phyloP scores from a whole-genome alignment of 2,329 filamentous ascomycete species.

The Canariomyces notabilis region DNA sequence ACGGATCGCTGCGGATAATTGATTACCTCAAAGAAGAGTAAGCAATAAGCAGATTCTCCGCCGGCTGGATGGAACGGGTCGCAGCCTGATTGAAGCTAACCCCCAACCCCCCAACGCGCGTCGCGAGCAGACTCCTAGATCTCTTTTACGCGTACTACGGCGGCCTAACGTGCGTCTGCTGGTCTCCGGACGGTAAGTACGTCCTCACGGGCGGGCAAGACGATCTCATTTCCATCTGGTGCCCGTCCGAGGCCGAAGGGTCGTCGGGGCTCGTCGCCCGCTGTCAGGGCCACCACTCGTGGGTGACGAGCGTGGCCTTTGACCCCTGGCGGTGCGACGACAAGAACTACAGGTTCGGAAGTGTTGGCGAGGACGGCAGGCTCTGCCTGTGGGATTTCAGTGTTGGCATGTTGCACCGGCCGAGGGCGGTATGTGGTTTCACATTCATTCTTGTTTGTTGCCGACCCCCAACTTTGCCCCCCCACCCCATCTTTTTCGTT shows the following conservation, averaged over 20 bases:
- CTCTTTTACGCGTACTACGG: conserved; percentile 91
- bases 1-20: conserved; percentile 82
- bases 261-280: conserved; percentile 72
- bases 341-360: conserved; percentile 90
- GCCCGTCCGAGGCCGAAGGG: conserved; percentile 59
- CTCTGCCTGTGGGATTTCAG: conserved; percentile 96
- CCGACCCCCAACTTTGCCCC: not conserved
- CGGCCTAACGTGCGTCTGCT: conserved; percentile 86
- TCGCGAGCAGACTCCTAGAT: conserved; percentile 64
- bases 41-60: conserved; percentile 27
- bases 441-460: conserved; percentile 5
- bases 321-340: conserved; percentile 97
- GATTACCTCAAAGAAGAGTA: conserved; percentile 89
- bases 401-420: conserved; percentile 90
- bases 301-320: conserved; percentile 90
- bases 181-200: conserved; percentile 96
- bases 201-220: conserved; percentile 93
- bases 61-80: too few relatives aligned
- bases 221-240: conserved; percentile 95
- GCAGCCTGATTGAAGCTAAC: too few relatives aligned
- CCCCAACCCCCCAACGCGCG: not conserved
- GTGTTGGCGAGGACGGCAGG: conserved; percentile 88
- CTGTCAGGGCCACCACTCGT: conserved; percentile 92
- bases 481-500: not conserved
- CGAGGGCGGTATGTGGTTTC: conserved; percentile 69